Percentiles rank a stretch among this genome's conserved stretches.
Conservation (phyloP, 1,284 basidiomycete genomes). For the Heliocybe sulcata region DNA sequence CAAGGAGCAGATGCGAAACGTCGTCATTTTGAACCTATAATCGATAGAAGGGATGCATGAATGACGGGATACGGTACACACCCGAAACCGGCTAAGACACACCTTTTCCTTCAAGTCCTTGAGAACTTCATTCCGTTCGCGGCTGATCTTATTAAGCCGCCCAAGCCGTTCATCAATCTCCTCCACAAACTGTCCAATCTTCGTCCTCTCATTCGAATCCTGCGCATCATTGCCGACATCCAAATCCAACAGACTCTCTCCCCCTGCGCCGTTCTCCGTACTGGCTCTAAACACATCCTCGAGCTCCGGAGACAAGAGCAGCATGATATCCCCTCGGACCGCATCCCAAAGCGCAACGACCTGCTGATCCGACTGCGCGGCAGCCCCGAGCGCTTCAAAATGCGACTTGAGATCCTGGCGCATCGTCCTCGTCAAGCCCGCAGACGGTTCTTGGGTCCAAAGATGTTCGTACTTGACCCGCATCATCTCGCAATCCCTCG, state of each 20-base stretch:
- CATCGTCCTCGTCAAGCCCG: conserved; percentile 62
- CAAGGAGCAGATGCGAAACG: conserved; percentile 89
- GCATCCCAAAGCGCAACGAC: conserved; percentile 72
- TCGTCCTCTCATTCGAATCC: conserved; percentile 63
- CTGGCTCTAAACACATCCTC: conserved; percentile 68
- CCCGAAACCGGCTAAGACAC: background rate
- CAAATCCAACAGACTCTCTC: conserved; percentile 60
- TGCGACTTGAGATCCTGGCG: conserved; percentile 82
- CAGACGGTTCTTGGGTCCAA: conserved; percentile 89
- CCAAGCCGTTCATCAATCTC: conserved; percentile 78
- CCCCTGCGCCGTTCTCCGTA: conserved; percentile 34
- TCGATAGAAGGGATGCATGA: conserved; percentile 2
- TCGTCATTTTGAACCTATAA: conserved; percentile 89
- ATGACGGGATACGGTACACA: background rate
- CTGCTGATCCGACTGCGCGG: conserved; percentile 74
- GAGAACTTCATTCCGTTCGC: conserved; percentile 81
- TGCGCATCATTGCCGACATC: conserved; percentile 55
- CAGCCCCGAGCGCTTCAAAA: conserved; percentile 68
- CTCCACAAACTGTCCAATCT: conserved; percentile 61
- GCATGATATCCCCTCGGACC: conserved; percentile 59
- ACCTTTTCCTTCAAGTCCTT: conserved; percentile 95
- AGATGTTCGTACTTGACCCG: conserved; percentile 82
- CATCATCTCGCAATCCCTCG: conserved; percentile 77
- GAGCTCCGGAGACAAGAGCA: conserved; percentile 61
- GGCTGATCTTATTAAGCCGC: conserved; percentile 73